Base-by-base conservation (phyloP, 2,329 filamentous ascomycete species). In the Zelopaecilomyces penicillatus region DNA sequence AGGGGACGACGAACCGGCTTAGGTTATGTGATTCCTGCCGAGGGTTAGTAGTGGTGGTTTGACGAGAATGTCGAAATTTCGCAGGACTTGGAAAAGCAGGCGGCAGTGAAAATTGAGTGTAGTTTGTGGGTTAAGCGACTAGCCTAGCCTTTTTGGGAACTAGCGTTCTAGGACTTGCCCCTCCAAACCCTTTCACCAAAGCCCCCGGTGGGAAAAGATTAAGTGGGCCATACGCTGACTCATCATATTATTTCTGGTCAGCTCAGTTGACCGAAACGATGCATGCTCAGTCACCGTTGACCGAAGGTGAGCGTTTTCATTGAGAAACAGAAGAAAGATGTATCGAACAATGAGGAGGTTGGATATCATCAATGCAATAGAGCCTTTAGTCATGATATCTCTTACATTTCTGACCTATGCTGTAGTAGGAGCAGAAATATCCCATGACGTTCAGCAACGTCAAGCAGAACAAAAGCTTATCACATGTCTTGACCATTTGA, bases 121-220 rank as follows among this genome's bases (percentile, higher is more conserved):
- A 57, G 54, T 62, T 61, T 66, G 64, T 65, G 61, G 60, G 64
- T 53, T 64, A 66, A 65, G 60, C 58, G 61, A 63, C 39, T 47
- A 42, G 40, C 61, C 64, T 66, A 52, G 46, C 56, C 31, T 31
- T 30, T 46, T 42, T 8, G 7, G 27, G 46, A 19, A 32, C 40
- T 63, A 60, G 63, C 41, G 45, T 19, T 2, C 36, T 55, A 57
- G 53, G 56, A 55, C 44, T 54, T 62, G 53, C 57, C 57, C 60
- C 60, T 56, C 56, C 42, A 50, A 58, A 54, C 57, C 60, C 58
- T 60, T 56, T 49, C 51, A 37, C 44, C 47, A 33, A 9, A 31
- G 11, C 31, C 41, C 30, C 19, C 36, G 30, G 36, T 34, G 41
- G 27, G 12, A 35, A 31, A 31, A 39, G 39, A 12, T 26, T 27